These are phyloP conservation scores for Plasmodium relictum DNA, from an alignment of 169 alveolate species.

Conservation along the genomic window DNA sequence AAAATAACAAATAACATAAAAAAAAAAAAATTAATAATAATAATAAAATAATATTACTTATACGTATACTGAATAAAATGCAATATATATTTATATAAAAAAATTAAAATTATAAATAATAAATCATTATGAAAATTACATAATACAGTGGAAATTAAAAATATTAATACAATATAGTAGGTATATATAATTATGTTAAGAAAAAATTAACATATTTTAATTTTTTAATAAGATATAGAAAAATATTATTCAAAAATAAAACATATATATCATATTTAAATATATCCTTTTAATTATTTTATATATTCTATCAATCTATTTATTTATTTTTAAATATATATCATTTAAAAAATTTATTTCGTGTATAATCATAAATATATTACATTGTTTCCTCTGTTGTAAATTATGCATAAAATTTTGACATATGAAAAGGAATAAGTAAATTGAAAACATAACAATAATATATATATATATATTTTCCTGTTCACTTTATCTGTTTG, in stretches of 20 bases:
- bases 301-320: not conserved
- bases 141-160: too few relatives aligned
- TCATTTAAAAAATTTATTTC: not conserved
- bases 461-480: not conserved
- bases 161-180: too few relatives aligned
- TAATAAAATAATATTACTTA: not conserved
- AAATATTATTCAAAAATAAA: not conserved
- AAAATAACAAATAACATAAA: not conserved
- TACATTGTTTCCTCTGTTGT: slow-evolving; percentile 5
- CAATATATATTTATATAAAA: not conserved
- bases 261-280: not conserved
- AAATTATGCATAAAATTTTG: not conserved
- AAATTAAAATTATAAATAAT: not conserved
- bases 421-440: not conserved
- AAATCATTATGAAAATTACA: not conserved
- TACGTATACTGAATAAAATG: not conserved
- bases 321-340: not conserved
- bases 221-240: too few relatives aligned
- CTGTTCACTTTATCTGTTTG: not conserved
- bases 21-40: not conserved
- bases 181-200: too few relatives aligned
- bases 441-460: not conserved
- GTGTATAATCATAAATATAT: not conserved
- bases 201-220: too few relatives aligned
- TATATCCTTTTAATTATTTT: not conserved